Evolutionary conservation across 495 filamentous ascomycete genomes (phyloP).

Genomic region (Penicillium daleae): DNA sequence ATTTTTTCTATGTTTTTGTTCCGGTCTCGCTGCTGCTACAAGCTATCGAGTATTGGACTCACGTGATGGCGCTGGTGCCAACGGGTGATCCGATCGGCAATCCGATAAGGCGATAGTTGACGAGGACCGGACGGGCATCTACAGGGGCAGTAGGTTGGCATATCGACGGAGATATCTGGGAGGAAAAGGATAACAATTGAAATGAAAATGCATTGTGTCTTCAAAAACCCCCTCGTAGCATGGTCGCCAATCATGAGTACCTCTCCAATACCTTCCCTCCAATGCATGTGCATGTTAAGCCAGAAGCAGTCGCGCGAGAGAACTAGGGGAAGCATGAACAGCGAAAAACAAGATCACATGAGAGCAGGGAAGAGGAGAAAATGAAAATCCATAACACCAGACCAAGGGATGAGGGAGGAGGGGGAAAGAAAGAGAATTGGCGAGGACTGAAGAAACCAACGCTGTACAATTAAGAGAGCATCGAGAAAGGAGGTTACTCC

Average conservation of each 20-base stretch:
- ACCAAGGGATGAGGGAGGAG: slow-evolving; percentile 18
- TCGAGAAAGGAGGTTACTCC: slow-evolving; percentile 16
- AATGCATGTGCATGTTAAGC: slow-evolving; percentile 19
- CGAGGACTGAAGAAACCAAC: slow-evolving; percentile 24
- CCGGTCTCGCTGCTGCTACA: not conserved
- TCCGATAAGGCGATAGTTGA: slow-evolving; percentile 13
- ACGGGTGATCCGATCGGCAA: slow-evolving; percentile 24
- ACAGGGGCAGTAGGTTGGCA: not conserved
- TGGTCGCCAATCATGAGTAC: slow-evolving; percentile 18
- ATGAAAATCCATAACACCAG: slow-evolving; percentile 32
- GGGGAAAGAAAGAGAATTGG: slow-evolving; percentile 13
- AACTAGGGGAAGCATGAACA: slow-evolving; percentile 10
- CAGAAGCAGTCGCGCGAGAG: slow-evolving; percentile 3
- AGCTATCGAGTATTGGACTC: slow-evolving; percentile 22
- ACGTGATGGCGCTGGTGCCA: slow-evolving; percentile 37
- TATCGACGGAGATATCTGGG: not conserved
- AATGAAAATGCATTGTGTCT: slow-evolving; percentile 24
- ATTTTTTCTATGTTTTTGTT: not conserved
- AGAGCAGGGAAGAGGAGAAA: not conserved
- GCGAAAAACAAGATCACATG: slow-evolving; percentile 8
- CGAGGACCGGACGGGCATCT: not conserved
- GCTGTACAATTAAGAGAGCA: slow-evolving; percentile 33
- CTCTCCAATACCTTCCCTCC: slow-evolving; percentile 20
- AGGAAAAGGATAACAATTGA: not conserved
- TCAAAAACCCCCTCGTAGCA: slow-evolving; percentile 13